Evolutionary conservation across 2,329 filamentous ascomycete species (phyloP), one percentile per base, ranked within the genome.

Genomic region (Aspergillus brasiliensis): DNA sequence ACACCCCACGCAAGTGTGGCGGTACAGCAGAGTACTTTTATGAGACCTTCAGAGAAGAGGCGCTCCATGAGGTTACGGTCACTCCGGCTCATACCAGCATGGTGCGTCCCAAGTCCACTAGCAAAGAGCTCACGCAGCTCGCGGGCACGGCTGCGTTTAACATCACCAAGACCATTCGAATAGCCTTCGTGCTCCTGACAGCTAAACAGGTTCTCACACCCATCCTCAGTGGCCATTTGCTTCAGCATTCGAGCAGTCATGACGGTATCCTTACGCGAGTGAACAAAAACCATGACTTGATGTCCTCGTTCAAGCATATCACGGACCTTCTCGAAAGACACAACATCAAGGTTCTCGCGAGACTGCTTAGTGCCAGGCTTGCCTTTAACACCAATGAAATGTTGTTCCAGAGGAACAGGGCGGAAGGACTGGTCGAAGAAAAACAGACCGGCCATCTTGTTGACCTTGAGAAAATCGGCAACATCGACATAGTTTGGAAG

Each of bases 231-330:
- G 1, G 95, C 95, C 81, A 95, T 92, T 67, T 97, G 89, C 62
- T 91, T 88, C 25, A 99, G 81, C 80, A 89, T 91, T 65, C 91
- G 89, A 48, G 95, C 93, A 1, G 94, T 96, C 62, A 90, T 85
- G 66, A 96, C 87, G 0, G 96, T 99, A 68, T 99, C 96, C 73
- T 96, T 93, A 25, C 95, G 86, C 1, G 94, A 97, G 75, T 99
- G 96, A 10, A 99, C 96, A 75, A 99, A 99, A 0, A 99, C 94
- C 96, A 99, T 99, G 66, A 99, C 86, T 75, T 99, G 95, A 70
- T 99, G 95, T n/a, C 91, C 93, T 60, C 83, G 82, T 71, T 92
- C 87, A 3, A 99, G 82, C 93, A 99, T 97, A 55, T 95, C 90
- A 67, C 88, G 89, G 49, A 97, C 92, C 73, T 99, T 99, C 66